These are phyloP conservation scores for Geosmithia morbida DNA, from an alignment of 2,329 filamentous ascomycete genomes.

Conservation along the genomic window DNA sequence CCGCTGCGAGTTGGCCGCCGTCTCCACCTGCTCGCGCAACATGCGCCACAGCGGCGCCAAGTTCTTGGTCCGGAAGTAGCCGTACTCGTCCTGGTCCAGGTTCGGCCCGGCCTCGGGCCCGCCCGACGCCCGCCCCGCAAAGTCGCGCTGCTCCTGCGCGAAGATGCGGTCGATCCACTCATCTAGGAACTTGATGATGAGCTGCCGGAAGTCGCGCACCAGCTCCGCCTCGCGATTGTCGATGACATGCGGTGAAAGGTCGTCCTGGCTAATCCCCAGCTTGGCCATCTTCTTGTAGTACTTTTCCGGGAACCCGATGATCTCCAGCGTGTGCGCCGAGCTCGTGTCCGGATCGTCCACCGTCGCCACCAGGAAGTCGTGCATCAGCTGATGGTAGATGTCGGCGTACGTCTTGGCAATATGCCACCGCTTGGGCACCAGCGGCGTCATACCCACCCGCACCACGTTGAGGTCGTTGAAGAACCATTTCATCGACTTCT, in stretches of 20 bases:
- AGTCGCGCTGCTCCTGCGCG: slow-evolving; percentile 64
- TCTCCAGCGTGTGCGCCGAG: slow-evolving; percentile 76
- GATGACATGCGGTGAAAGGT: slow-evolving; percentile 74
- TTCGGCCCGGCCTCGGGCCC: slow-evolving; percentile 37
- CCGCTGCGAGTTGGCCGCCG: slow-evolving; percentile 71
- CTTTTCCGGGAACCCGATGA: slow-evolving; percentile 89
- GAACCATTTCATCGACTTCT: slow-evolving; percentile 87
- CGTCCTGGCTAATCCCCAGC: slow-evolving; percentile 62
- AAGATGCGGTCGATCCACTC: slow-evolving; percentile 97
- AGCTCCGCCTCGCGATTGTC: slow-evolving; percentile 84
- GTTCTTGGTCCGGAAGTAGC: slow-evolving; percentile 83
- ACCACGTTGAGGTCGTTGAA: slow-evolving; percentile 97
- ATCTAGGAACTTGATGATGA: slow-evolving; percentile 91
- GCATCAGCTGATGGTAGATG: slow-evolving; percentile 91
- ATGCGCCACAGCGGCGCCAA: slow-evolving; percentile 94
- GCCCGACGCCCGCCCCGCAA: slow-evolving; percentile 51
- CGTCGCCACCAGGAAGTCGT: slow-evolving; percentile 73
- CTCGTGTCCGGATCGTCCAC: slow-evolving; percentile 77
- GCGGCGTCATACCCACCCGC: slow-evolving; percentile 75
- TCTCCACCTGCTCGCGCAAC: slow-evolving; percentile 82
- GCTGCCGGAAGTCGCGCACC: slow-evolving; percentile 81
- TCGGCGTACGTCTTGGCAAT: slow-evolving; percentile 81
- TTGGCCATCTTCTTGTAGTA: slow-evolving; percentile 95
- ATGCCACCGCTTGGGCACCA: slow-evolving; percentile 95
- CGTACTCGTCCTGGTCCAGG: slow-evolving; percentile 76